phyloP scores from a whole-genome alignment of 164 flowering plant genomes.

The Cinnamomum micranthum region DNA sequence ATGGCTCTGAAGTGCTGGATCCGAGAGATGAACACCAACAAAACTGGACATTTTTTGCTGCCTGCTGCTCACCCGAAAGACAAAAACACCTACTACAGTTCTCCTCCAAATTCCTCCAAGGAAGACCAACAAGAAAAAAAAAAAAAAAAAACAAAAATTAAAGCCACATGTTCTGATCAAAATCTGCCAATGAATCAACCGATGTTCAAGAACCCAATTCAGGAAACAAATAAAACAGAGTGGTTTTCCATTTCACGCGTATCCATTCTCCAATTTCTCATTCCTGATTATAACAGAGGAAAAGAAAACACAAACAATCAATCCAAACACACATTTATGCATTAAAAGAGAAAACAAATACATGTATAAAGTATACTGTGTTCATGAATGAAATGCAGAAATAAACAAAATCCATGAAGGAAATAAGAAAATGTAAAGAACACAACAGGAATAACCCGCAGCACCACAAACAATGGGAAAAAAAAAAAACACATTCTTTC shows the following conservation, averaged over 20 bases:
- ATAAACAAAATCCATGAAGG: neutral
- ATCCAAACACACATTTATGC: too few species aligned
- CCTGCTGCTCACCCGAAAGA: neutral
- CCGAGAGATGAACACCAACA: conserved; percentile 64
- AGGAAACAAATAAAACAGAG: neutral
- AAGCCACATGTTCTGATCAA: conserved; percentile 13
- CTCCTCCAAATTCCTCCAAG: conserved; percentile 5
- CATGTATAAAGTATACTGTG: too few species aligned
- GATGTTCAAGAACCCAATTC: conserved; percentile 4
- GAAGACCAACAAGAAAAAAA: conserved; percentile 5
- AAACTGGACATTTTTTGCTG: conserved; percentile 51
- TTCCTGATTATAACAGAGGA: neutral
- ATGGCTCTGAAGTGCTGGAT: conserved; percentile 80
- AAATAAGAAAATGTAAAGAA: neutral
- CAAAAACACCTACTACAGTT: neutral
- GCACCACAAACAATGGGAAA: neutral
- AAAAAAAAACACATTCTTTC: neutral
- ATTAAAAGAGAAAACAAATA: too few species aligned
- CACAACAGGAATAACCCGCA: too few species aligned
- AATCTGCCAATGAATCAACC: neutral
- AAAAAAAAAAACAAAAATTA: neutral
- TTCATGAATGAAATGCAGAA: too few species aligned
- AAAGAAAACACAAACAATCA: neutral
- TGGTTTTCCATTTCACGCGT: neutral
- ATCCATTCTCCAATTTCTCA: conserved; percentile 5